Percentiles rank a stretch among this genome's conserved stretches.
Evolutionary conservation across 352 stramenopile genomes (phyloP).

Genomic region (Globisporangium lucens): DNA sequence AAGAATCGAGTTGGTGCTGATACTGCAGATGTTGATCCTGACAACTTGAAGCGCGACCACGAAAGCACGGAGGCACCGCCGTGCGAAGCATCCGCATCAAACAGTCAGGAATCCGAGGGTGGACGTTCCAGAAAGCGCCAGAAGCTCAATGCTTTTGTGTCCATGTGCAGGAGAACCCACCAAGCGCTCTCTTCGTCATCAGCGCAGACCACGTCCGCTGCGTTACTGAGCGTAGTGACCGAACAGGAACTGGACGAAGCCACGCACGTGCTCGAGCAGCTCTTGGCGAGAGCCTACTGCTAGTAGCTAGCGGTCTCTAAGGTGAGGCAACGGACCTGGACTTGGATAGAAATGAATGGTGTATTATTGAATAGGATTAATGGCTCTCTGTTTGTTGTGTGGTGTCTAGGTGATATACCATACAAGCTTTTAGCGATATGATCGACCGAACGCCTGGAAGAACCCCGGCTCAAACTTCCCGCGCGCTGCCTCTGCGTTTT

Average conservation of each 20-base stretch:
- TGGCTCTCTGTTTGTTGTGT: not conserved
- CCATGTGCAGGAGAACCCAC: conserved; percentile 44
- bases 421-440: conserved; percentile 51
- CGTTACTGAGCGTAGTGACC: conserved; percentile 27
- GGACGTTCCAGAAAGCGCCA: conserved; percentile 8
- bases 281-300: conserved; percentile 28
- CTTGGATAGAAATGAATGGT: not conserved
- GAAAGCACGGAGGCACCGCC: conserved; percentile 4
- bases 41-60: conserved; percentile 19
- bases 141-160: conserved; percentile 18
- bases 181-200: conserved; percentile 34
- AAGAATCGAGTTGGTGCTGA: not conserved
- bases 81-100: conserved; percentile 9
- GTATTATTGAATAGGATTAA: conserved; percentile 13
- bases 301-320: not conserved
- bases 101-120: conserved; percentile 5
- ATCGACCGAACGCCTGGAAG: conserved; percentile 70
- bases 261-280: conserved; percentile 35
- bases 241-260: conserved; percentile 50
- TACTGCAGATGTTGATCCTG: conserved; percentile 9
- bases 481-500: conserved; percentile 41
- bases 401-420: not conserved
- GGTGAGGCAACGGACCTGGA: not conserved
- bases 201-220: conserved; percentile 16
- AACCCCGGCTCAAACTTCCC: conserved; percentile 72